Percentiles rank a stretch among this genome's conserved stretches.
Conservation (phyloP, 129 eudicot species). For the Helianthus tuberosus region DNA sequence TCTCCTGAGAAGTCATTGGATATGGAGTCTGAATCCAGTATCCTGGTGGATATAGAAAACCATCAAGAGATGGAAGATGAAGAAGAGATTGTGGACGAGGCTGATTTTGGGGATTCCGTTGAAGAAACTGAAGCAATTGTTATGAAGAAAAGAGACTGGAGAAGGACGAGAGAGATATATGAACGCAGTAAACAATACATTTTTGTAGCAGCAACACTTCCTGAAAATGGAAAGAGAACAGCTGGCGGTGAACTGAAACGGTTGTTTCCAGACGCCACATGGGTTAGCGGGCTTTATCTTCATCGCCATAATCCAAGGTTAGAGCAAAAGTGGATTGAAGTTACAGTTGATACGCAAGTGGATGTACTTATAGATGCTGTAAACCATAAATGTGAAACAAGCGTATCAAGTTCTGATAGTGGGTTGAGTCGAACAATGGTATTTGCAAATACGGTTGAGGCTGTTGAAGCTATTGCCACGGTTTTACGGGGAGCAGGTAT, state of each 20-base stretch:
- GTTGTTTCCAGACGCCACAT: constrained; percentile 87
- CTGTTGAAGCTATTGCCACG: constrained; percentile 83
- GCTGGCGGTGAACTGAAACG: constrained; percentile 87
- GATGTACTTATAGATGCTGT: constrained; percentile 80
- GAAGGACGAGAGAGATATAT: constrained; percentile 68
- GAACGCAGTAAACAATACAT: constrained; percentile 91
- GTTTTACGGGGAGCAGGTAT: constrained; percentile 67
- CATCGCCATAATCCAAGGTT: constrained; percentile 94
- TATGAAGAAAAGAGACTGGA: constrained; percentile 68
- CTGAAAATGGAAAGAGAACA: constrained; percentile 85
- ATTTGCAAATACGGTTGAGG: constrained; percentile 96
- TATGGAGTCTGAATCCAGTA: constrained; percentile 32
- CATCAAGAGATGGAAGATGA: constrained; percentile 41
- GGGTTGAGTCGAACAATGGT: constrained; percentile 73
- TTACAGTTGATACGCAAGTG: constrained; percentile 78
- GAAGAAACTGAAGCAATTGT: constrained; percentile 30
- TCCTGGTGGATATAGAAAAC: constrained; percentile 41
- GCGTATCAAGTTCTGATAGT: constrained; percentile 19
- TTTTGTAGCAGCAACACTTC: constrained; percentile 98
- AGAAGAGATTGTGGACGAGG: constrained; percentile 34
- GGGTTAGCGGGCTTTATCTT: constrained; percentile 96
- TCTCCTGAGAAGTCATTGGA: constrained; percentile 33
- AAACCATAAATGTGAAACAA: constrained; percentile 34
- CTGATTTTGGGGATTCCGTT: constrained; percentile 28
- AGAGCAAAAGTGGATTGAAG: constrained; percentile 94